Evolutionary conservation across 2,329 filamentous ascomycete genomes (phyloP).

Genomic region (Phialophora expanda): DNA sequence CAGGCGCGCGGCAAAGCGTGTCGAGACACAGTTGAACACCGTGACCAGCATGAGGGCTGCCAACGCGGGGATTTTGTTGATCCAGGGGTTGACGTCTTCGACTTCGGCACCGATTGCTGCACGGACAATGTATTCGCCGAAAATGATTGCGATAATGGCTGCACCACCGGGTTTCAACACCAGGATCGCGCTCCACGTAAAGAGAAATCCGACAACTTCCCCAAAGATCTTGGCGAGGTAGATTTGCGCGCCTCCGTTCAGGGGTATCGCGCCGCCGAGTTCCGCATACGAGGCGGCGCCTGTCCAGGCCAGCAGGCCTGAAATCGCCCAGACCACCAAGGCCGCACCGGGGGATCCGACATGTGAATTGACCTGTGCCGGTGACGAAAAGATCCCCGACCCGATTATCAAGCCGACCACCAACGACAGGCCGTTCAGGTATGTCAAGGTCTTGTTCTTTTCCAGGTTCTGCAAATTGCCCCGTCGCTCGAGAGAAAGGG

Average conservation of each 20-base stretch:
- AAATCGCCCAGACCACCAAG: slow-evolving; percentile 87
- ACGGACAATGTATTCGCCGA: slow-evolving; percentile 94
- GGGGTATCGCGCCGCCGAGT: slow-evolving; percentile 89
- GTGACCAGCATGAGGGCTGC: slow-evolving; percentile 77
- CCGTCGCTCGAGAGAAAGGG: slow-evolving; percentile 51
- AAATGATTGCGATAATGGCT: slow-evolving; percentile 96
- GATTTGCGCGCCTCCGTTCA: slow-evolving; percentile 92
- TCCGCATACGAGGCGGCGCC: slow-evolving; percentile 95
- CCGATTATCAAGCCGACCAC: slow-evolving; percentile 94
- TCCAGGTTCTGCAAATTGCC: slow-evolving; percentile 78
- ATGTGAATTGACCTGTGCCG: slow-evolving; percentile 88
- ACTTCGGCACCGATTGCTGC: slow-evolving; percentile 86
- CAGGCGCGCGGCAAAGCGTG: slow-evolving; percentile 80
- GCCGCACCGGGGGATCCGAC: slow-evolving; percentile 90
- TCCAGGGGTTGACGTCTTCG: slow-evolving; percentile 79
- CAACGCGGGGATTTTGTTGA: slow-evolving; percentile 86
- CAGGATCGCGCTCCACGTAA: slow-evolving; percentile 93
- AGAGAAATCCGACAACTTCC: slow-evolving; percentile 88
- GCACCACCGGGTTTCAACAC: slow-evolving; percentile 92
- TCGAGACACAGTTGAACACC: slow-evolving; percentile 87
- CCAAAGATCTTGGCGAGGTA: slow-evolving; percentile 97
- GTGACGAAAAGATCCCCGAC: slow-evolving; percentile 93
- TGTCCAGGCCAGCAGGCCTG: slow-evolving; percentile 93
- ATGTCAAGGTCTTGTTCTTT: slow-evolving; percentile 94
- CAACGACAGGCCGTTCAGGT: slow-evolving; percentile 87